These are phyloP conservation scores for Pythium aristosporum DNA, from an alignment of 352 stramenopile species.

Conservation along the genomic window DNA sequence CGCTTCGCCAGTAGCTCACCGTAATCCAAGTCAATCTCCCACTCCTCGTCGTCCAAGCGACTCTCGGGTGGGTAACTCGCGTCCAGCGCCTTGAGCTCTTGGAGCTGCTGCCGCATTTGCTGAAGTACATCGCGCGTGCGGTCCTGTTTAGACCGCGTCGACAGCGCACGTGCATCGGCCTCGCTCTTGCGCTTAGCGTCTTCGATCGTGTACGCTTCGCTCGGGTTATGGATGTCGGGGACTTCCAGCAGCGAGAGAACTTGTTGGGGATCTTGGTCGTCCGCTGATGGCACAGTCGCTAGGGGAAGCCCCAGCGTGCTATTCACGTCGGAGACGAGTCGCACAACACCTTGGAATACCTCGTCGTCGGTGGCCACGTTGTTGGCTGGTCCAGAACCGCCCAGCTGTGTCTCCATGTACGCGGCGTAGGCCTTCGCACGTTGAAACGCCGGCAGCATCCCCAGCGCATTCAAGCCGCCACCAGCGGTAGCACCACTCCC, in stretches of 20 bases:
- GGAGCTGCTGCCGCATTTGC: conserved; percentile 81
- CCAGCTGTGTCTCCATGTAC: conserved; percentile 61
- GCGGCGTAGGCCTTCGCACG: conserved; percentile 67
- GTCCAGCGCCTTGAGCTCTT: conserved; percentile 60
- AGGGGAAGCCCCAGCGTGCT: conserved; percentile 35
- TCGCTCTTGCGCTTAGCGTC: conserved; percentile 91
- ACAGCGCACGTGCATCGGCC: conserved; percentile 63
- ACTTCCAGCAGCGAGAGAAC: conserved; percentile 44
- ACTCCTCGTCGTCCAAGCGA: conserved; percentile 68
- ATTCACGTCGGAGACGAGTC: conserved; percentile 38
- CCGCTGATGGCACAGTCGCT: conserved; percentile 12
- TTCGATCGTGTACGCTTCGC: conserved; percentile 90
- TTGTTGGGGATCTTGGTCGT: conserved; percentile 16
- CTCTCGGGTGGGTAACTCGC: conserved; percentile 48
- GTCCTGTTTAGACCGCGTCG: conserved; percentile 81
- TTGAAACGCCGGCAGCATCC: conserved; percentile 62
- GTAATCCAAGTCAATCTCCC: conserved; percentile 89
- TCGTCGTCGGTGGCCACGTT: conserved; percentile 47
- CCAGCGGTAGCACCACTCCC: neutral
- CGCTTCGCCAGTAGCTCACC: conserved; percentile 58
- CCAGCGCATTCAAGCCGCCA: conserved; percentile 40
- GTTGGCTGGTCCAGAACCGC: conserved; percentile 1
- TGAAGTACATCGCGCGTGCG: conserved; percentile 82
- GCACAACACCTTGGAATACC: conserved; percentile 50
- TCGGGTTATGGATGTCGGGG: conserved; percentile 66